These are phyloP conservation scores for Wickerhamiella lipophila DNA, from an alignment of 805 yeast genomes.

Conservation along the genomic window DNA sequence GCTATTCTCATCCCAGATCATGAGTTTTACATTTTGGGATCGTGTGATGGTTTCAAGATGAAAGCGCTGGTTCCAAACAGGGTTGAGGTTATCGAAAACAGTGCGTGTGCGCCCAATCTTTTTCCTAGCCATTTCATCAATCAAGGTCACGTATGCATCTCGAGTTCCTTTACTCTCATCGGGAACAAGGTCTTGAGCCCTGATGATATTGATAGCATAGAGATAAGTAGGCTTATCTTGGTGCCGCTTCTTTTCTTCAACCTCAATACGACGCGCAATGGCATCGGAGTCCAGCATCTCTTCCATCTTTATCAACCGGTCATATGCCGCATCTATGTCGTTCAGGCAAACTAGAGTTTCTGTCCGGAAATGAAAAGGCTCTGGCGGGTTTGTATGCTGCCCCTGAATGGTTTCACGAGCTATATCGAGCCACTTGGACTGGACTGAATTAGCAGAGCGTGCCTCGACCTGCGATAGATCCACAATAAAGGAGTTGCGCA, in stretches of 20 bases:
- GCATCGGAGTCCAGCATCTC: constrained; percentile 46
- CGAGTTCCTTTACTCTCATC: constrained; percentile 36
- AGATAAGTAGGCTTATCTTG: constrained; percentile 23
- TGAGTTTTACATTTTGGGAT: constrained; percentile 39
- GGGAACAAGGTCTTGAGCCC: constrained; percentile 49
- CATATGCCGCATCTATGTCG: constrained; percentile 35
- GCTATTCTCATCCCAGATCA: constrained; percentile 56
- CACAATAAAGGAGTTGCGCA: constrained; percentile 15
- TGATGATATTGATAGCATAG: constrained; percentile 49
- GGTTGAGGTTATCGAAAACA: constrained; percentile 47
- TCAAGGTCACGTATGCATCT: constrained; percentile 50
- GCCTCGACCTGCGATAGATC: constrained; percentile 13
- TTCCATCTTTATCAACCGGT: constrained; percentile 21
- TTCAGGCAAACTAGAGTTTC: constrained; percentile 67
- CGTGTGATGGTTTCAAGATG: constrained; percentile 38
- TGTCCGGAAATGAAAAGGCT: constrained; percentile 46
- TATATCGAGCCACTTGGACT: constrained; percentile 14
- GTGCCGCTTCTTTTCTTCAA: constrained; percentile 17
- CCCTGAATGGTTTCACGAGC: constrained; percentile 20
- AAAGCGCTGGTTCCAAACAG: constrained; percentile 81
- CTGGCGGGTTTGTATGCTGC: constrained; percentile 28
- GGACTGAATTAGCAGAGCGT: neutral
- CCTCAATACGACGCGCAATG: constrained; percentile 28
- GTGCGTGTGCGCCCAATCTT: constrained; percentile 61
- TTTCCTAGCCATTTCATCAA: constrained; percentile 41